Evolutionary conservation across 2,329 filamentous ascomycete species (phyloP).

Genomic region (Diplodia corticola): DNA sequence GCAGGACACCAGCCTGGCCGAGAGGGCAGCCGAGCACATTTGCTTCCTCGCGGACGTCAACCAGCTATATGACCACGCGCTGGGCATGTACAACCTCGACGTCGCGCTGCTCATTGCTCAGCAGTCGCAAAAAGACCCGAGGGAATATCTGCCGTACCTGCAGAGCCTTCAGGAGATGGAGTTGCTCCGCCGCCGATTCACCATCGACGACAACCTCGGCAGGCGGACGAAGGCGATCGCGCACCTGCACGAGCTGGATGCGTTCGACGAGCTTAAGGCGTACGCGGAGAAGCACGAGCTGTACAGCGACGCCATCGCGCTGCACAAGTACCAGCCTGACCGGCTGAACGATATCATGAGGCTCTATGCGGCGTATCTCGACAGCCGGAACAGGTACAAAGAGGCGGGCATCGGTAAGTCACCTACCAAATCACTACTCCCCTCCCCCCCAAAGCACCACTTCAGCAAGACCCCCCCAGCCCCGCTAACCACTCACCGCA

Average conservation of each 20-base stretch:
- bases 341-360: slow-evolving; percentile 69
- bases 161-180: slow-evolving; percentile 78
- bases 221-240: slow-evolving; percentile 74
- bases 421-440: slow-evolving; percentile 23
- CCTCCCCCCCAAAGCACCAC: not conserved
- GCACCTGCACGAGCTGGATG: slow-evolving; percentile 71
- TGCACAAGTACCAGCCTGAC: slow-evolving; percentile 79
- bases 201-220: slow-evolving; percentile 84
- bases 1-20: slow-evolving; percentile 67
- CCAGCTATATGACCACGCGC: slow-evolving; percentile 82
- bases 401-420: slow-evolving; percentile 69
- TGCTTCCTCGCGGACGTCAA: slow-evolving; percentile 96
- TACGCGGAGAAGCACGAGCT: slow-evolving; percentile 80
- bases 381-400: slow-evolving; percentile 71
- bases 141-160: slow-evolving; percentile 93
- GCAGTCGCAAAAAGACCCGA: slow-evolving; percentile 90
- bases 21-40: slow-evolving; percentile 92
- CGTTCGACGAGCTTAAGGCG: slow-evolving; percentile 72
- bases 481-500: not conserved
- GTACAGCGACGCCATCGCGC: slow-evolving; percentile 72
- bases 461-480: too few relatives aligned
- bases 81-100: slow-evolving; percentile 89
- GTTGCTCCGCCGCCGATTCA: slow-evolving; percentile 70
- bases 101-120: slow-evolving; percentile 89
- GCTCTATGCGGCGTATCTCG: slow-evolving; percentile 77